phyloP scores from a whole-genome alignment of 495 filamentous ascomycete genomes.

The Aspergillus cristatus region DNA sequence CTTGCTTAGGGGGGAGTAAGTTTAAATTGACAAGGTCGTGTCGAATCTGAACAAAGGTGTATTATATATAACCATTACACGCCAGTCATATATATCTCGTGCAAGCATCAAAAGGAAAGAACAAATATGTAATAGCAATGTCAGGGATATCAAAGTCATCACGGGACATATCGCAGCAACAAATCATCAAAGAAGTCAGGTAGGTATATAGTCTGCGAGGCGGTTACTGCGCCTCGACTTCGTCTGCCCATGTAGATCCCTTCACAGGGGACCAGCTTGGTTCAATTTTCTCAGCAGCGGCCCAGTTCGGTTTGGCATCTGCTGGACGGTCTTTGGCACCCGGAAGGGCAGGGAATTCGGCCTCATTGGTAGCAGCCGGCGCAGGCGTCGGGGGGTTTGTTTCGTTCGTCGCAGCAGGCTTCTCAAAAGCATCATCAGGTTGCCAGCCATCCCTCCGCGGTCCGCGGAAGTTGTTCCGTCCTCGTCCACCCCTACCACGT shows the following conservation, averaged over 20 bases:
- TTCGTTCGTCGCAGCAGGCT: slow-evolving; percentile 11
- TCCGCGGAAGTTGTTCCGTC: slow-evolving; percentile 26
- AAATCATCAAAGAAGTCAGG: too few species aligned
- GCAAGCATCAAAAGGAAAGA: too few species aligned
- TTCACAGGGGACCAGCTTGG: slow-evolving; percentile 10
- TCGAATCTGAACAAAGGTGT: too few species aligned
- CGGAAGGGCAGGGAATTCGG: slow-evolving; percentile 37
- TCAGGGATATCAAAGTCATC: too few species aligned
- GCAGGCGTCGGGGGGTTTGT: slow-evolving; percentile 8
- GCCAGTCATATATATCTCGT: too few species aligned
- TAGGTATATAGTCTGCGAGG: neutral
- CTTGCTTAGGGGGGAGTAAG: too few species aligned
- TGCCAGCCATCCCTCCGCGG: slow-evolving; percentile 11
- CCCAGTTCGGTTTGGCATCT: neutral
- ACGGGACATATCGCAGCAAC: too few species aligned
- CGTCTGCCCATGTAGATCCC: slow-evolving; percentile 22
- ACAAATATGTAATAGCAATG: too few species aligned
- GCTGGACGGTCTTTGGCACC: slow-evolving; percentile 13
- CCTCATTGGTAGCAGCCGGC: slow-evolving; percentile 22
- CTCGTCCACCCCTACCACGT: slow-evolving; percentile 24
- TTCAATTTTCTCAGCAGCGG: slow-evolving; percentile 3
- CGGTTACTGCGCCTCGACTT: slow-evolving; percentile 13
- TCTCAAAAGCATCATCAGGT: slow-evolving; percentile 8
- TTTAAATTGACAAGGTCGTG: too few species aligned
- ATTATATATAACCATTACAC: too few species aligned